Base-by-base conservation (phyloP, 495 filamentous ascomycete species). In the Talaromyces adpressus region DNA sequence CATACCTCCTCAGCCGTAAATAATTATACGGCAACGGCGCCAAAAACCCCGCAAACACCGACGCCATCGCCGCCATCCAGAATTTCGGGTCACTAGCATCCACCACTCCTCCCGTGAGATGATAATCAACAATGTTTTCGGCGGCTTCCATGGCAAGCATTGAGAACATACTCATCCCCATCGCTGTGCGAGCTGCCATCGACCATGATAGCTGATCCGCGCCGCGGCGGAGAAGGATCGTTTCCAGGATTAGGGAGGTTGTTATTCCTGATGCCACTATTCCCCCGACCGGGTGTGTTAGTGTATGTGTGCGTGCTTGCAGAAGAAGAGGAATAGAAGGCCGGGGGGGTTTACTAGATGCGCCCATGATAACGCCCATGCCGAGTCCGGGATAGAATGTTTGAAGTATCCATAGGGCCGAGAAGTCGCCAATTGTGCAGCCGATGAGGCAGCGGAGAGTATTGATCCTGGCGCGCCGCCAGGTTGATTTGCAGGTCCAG, bases 21-120 rank as follows among this genome's bases (percentile, higher is more conserved):
- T 81, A 82, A 65, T 80, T 82, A 63, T 78, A 82, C 3, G 79
- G 78, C 65, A 82, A 70, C 16, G 78, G 78, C 2, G 74, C 73
- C 56, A 81, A 32, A 70, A 70, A 82, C 0, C 79, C 78, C 53
- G 76, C 79, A 0, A 63, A 69, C 60, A 80, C 68, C 0, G 75
- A 76, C 27, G 76, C 67, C 6, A 25, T 69, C 20, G 75, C 75
- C 1, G 75, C 72, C 8, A 65, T 61, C 66, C 77, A 79, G 62
- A 75, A 77, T n/a, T 57, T 29, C 6, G 72, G 69, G 49, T 72
- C 73, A 5, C 71, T 57, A 20, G 80, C 63, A 7, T 67, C 73
- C 1, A 81, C 74, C 6, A 74, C 64, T 0, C 79, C 79, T 1
- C 78, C 78, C 0, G 77, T 82, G 1, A 82, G 67, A 63, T 80